Percentiles rank a stretch among this genome's conserved stretches.
These are phyloP conservation scores for Alternaria hordeiaustralica DNA, from an alignment of 2,329 filamentous ascomycete genomes.

Conservation along the genomic window DNA sequence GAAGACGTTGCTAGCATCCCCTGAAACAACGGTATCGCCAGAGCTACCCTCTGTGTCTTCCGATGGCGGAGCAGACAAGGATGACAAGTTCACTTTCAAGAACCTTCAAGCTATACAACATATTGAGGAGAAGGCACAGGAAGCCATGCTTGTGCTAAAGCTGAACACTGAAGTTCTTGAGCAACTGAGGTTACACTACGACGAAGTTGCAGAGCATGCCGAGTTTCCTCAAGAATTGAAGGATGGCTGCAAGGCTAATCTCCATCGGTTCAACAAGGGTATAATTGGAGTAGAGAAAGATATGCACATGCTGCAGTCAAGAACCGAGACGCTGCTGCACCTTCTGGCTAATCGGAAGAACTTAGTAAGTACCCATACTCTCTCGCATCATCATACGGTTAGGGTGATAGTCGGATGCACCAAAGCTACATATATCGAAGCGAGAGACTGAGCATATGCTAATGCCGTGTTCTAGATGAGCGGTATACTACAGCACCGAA, in stretches of 20 bases:
- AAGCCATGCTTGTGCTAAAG: conserved; percentile 40
- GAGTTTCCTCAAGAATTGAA: conserved; percentile 11
- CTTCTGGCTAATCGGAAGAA: conserved; percentile 26
- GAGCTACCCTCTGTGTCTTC: not conserved
- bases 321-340: conserved; percentile 20
- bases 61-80: not conserved
- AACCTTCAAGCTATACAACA: conserved; percentile 44
- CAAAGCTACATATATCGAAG: no score
- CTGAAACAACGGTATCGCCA: not conserved
- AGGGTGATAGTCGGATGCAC: no score
- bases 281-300: conserved; percentile 19
- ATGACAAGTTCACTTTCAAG: conserved; percentile 33
- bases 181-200: conserved; percentile 24
- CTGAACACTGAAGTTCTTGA: conserved; percentile 43
- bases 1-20: not conserved
- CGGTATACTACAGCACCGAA: conserved; percentile 45
- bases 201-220: not conserved
- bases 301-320: conserved; percentile 16
- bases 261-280: conserved; percentile 18
- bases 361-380: conserved; percentile 19
- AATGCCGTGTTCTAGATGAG: conserved; percentile 26
- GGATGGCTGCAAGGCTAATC: conserved; percentile 1
- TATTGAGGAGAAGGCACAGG: conserved; percentile 49
- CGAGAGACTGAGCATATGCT: not conserved
- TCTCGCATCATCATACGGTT: no score